Evolutionary conservation across 495 filamentous ascomycete genomes (phyloP), one percentile per base, ranked within the genome.

Genomic region (Ramalina intermedia): DNA sequence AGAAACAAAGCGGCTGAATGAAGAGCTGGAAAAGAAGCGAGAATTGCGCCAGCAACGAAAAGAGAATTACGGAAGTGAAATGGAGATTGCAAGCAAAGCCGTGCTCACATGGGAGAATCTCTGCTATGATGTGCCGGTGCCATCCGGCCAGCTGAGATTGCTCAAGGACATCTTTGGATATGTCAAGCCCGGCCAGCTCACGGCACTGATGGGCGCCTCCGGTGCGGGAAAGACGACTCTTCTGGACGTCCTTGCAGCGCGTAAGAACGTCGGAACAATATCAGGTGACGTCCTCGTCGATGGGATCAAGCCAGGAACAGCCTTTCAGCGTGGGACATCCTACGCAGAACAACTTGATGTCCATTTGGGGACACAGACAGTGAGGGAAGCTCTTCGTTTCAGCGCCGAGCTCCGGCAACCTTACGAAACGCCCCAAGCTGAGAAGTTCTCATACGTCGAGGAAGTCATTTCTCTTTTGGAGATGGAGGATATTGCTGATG

Each of bases 331-430:
- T 35, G 91, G 90, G 68, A 94, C 88, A 2, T 88, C 88, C 23
- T 96, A 95, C 56, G 90, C 91, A 17, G 86, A 96, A 58, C 90
- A 96, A 62, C 87, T 94, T 63, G 90, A 96, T 76, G 74, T 96
- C 9, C 89, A 94, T 63, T 72, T 93, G 21, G 71, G 81, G 33
- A 93, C 87, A 0, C 78, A 80, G 2, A 96, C 90, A 6, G 88
- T 94, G 33, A 77, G 88, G 39, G 89, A 73, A 56, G 86, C 87
- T 33, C 71, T 96, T 13, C 69, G 74, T 38, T 96, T 96, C 63
- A 84, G 79, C 47, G 89, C 89, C 37, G 63, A 87, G 35, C 76
- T 94, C 14, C 82, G 89, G 41, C 90, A 95, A 58, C 86, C 89
- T 4, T 78, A 75, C n/a, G 72, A 76, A 21, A 71, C 79, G 7